Base-by-base conservation (phyloP, 805 yeast genomes). In the Barnettozyma californica region DNA sequence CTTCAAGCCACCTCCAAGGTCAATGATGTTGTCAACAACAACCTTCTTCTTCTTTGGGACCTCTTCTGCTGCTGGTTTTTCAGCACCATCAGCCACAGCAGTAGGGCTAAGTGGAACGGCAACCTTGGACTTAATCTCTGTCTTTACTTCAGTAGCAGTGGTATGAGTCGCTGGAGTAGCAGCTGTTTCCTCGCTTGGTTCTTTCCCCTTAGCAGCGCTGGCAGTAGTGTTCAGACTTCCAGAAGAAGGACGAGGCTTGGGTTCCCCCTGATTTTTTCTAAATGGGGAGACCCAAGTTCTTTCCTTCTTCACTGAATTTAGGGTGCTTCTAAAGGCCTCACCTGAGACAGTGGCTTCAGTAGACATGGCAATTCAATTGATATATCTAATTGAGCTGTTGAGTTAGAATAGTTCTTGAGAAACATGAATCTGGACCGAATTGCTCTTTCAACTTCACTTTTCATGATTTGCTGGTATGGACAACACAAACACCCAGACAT, bases 261-360 rank as follows among this genome's bases (percentile, higher is more conserved):
- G 11, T 18, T 7, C 38, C 38, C 14, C 27, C 29, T 38, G 41
- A 18, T n/a, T 23, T 9, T 18, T 23, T 49, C 65, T 59, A 48
- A 61, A 61, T 10, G 65, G 65, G 9, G 65, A 61, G 16, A 60
- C 59, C 65, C 65, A 61, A 11, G 53, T 56, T 43, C 59, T 55
- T 41, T 59, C 54, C 16, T 56, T 56, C 41, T 55, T 55, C 20
- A 53, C 58, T 10, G 50, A 45, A 36, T 54, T 49, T 42, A 59
- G 51, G 2, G 59, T 54, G 44, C 48, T 44, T 35, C 61, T 58
- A 47, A 59, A 57, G 27, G 51, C 21, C 33, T 40, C 18, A 9
- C 9, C 26, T 18, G 26, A 3, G 41, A 21, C 16, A 20, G 18
- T 5, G 21, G 3, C 26, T 11, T 35, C 38, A 20, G 20, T 18